Base-by-base conservation (phyloP, 345 rosid genomes). In the Hibiscus trionum region DNA sequence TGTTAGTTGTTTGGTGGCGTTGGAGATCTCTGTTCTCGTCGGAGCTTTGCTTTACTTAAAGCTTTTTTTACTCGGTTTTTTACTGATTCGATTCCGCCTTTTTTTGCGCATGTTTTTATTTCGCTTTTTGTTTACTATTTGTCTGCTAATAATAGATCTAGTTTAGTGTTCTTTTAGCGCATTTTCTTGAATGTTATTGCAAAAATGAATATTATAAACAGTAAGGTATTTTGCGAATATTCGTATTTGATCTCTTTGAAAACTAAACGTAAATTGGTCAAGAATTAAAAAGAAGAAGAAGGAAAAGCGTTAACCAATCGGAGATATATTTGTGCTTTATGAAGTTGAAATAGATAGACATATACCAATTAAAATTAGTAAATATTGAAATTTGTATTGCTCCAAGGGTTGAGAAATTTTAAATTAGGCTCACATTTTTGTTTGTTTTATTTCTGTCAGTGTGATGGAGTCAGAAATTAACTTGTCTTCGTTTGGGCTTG, bases 381-480 rank as follows among this genome's bases (percentile, higher is more conserved):
- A 70, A 39, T 55, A 33, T 31, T 39, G 21, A 33, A n/a, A 12
- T 53, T 11, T 56, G 6, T 15, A 6, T 19, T 11, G 17, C 59
- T 44, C 7, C 26, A 8, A 31, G 44, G 70, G 61, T 55, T 55
- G 27, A 17, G 26, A 19, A 2, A 11, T 70, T 64, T 55, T 77
- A 66, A 35, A 57, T 75, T 11, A 19, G 55, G 27, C 62, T 72
- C 17, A 2, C 5, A 4, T 0, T 61, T 16, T 74, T 31, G 58
- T 11, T 53, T 59, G 67, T 44, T 75, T 66, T 37, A 37, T 77
- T 72, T 50, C 21, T 71, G 0, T 58, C 78, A 79, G 85, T 81
- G 66, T 35, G 70, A 94, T 94, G 97, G 95, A 92, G 49, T 71
- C 84, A 15, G 87, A 84, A 66, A 72, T 59, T 64, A 26, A 71